Evolutionary conservation across 352 stramenopile genomes (phyloP), one percentile per base, ranked within the genome.

Genomic region (Pelagophyceae sp.): DNA sequence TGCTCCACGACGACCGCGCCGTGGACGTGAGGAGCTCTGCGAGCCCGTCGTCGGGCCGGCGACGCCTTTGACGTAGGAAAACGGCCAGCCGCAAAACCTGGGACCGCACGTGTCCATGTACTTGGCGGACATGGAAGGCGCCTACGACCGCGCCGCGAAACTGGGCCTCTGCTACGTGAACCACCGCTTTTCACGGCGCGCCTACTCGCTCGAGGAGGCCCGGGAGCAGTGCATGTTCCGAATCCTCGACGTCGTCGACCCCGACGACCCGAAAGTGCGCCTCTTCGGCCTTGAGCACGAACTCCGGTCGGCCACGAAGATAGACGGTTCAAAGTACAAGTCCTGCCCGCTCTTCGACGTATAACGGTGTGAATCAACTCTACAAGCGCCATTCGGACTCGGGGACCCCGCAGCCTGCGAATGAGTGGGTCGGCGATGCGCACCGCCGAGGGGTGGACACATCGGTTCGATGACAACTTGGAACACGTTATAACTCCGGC

Each of bases 161-260:
- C 51, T 45, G 40, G 76, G 76, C 75, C 72, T 87, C 2, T 29
- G 76, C 17, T 88, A 87, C 71, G 81, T 87, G 35, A 88, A 88
- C 72, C 76, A 78, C 50, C 64, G 84, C 0, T 88, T 88, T 72
- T 83, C 82, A 61, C 67, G 84, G 40, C 58, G 77, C 29, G 82
- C 84, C 0, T 83, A 85, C 72, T 82, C 60, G 0, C 29, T 80
- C 33, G 82, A 85, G 1, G 78, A 87, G 69, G 82, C 82, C 45
- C 80, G 84, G 40, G 77, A 86, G 63, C 80, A 88, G 38, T 88
- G 84, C 78, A 88, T 88, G 84, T 88, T 87, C 80, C 76, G 84
- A 19, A 70, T 83, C 38, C 54, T 87, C 29, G 77, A 87, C 38
- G 81, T 87, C 75, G 78, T 88, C 50, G 82, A 88, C 72, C 84